phyloP scores from a whole-genome alignment of 2,329 filamentous ascomycete genomes.

The Fusarium udum region DNA sequence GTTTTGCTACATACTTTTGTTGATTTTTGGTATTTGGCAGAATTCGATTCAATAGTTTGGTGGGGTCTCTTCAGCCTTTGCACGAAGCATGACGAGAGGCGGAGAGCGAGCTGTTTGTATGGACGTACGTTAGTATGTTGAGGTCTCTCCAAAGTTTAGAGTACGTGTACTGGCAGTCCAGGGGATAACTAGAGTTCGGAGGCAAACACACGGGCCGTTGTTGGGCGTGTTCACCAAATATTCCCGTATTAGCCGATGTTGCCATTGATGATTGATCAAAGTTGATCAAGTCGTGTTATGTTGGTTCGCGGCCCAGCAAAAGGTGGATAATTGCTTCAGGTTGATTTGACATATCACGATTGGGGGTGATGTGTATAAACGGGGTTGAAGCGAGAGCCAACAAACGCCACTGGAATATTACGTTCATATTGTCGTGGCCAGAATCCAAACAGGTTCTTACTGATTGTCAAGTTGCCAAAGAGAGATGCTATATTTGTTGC shows the following conservation, averaged over 20 bases:
- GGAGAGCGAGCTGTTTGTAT: not conserved
- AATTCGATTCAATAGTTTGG: slow-evolving; percentile 28
- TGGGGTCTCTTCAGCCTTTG: slow-evolving; percentile 10
- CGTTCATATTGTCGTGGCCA: no score
- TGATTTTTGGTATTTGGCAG: not conserved
- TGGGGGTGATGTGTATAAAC: not conserved
- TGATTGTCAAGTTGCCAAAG: not conserved
- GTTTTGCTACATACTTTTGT: not conserved
- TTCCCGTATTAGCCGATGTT: slow-evolving; percentile 17
- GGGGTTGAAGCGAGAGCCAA: not conserved
- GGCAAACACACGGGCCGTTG: slow-evolving; percentile 35
- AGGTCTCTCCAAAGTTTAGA: slow-evolving; percentile 3
- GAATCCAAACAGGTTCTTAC: not conserved
- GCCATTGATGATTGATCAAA: slow-evolving; percentile 13
- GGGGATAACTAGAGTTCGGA: slow-evolving; percentile 4
- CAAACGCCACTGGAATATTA: not conserved
- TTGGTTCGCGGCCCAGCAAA: slow-evolving; percentile 4
- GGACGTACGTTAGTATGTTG: not conserved
- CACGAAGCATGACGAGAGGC: slow-evolving; percentile 9
- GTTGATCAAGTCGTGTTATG: not conserved
- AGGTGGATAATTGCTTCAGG: slow-evolving; percentile 16
- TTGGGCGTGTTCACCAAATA: slow-evolving; percentile 24
- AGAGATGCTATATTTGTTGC: not conserved
- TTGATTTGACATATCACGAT: slow-evolving; percentile 15
- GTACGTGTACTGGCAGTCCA: slow-evolving; percentile 15